Evolutionary conservation across 768 basidiomycete species (phyloP).

Genomic region (Podaxis rugospora): DNA sequence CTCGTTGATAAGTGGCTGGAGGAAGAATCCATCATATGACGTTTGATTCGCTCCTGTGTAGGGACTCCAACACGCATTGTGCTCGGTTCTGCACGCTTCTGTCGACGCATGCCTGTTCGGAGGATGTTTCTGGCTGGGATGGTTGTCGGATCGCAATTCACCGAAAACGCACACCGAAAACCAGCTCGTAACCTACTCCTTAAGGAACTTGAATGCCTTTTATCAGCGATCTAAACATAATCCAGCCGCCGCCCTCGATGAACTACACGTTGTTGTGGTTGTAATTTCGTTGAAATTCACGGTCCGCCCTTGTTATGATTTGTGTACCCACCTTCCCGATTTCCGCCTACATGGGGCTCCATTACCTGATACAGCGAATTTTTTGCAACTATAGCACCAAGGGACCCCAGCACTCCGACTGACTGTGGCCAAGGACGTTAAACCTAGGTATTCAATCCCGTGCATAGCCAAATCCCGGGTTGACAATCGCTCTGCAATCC

Average conservation of each 20-base stretch:
- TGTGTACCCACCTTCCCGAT: neutral
- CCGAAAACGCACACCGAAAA: neutral
- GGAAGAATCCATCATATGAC: neutral
- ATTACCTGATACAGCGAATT: neutral
- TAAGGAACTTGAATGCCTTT: neutral
- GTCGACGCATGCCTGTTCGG: neutral
- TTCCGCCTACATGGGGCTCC: neutral
- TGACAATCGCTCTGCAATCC: no score
- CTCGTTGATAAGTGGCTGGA: conserved; percentile 56
- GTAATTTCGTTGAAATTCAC: neutral
- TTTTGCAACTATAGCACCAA: neutral
- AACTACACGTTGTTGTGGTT: neutral
- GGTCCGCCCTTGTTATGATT: neutral
- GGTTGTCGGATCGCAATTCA: neutral
- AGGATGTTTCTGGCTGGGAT: neutral
- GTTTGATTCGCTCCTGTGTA: neutral
- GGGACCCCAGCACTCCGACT: no score
- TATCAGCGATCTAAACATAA: neutral
- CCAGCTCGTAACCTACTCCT: neutral
- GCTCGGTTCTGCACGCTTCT: neutral
- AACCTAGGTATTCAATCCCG: no score
- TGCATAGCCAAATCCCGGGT: no score
- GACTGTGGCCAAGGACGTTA: no score
- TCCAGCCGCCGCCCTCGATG: neutral
- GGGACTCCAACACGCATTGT: neutral